Evolutionary conservation across 139 green algal species (phyloP), one percentile per base, ranked within the genome.

Genomic region (Limnomonas spitsbergensis): DNA sequence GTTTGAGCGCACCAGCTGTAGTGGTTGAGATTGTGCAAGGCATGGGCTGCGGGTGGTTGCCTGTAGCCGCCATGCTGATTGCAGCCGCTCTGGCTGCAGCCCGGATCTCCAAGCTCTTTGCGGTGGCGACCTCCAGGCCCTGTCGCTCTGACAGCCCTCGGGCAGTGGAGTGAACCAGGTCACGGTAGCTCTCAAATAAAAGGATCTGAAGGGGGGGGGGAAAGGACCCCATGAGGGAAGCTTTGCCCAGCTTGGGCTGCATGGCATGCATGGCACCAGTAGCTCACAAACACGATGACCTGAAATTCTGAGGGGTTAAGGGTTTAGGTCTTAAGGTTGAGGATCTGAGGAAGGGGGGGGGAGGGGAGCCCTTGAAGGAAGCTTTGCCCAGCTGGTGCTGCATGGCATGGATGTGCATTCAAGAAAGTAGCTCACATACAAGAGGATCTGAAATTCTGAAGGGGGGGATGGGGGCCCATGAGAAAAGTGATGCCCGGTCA

Each of bases 161-260:
- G 1, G 84, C 82, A 56, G 79, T 66, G 31, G 91, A 77, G 54
- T 85, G 89, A 0, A 95, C 81, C 2, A 92, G 83, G 74, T 95
- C 91, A 0, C 91, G 69, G 79, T 84, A 95, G 24, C 73, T 77
- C 79, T 95, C 91, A 79, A 95, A 94, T 0, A 36, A 36, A 38
- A 95, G 78, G 52, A 88, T 80, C 91, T 95, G 85, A 36, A 14
- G 27, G 27, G 53, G 24, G 35, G 29, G 29, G 14, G 29, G 39
- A 37, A 24, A 37, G 6, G 71, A 83, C 1, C 1, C 53, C 20
- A 54, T 27, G 31, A 47, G 47, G 54, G 35, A 74, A 40, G 1
- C 4, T 53, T 14, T 47, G n/a, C n/a, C 20, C 14, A 4, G 69
- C 42, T 75, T 24, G 26, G 36, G 9, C 9, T 39, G 27, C 29